Evolutionary conservation across 2,329 filamentous ascomycete species (phyloP), one percentile per base, ranked within the genome.

Genomic region (Colletotrichum echinochloae): DNA sequence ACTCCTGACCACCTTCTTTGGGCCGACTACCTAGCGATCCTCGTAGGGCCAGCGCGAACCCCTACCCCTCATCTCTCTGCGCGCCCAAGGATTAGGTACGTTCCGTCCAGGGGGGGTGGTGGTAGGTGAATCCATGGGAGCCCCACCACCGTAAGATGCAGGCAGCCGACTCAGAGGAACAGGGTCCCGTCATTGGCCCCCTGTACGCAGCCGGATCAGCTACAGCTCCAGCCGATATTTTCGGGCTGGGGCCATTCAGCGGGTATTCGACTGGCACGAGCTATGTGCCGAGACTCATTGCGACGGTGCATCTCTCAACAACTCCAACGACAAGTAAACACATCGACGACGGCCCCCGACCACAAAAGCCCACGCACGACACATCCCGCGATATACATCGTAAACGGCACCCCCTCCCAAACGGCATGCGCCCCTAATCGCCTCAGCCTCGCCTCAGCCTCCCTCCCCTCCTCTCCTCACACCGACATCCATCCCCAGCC

Each of bases 351-450:
- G 5, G 16, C 26, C 8, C 8, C 8, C 20, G 28, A 16, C 52
- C 41, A 37, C 9, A 44, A 26, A 28, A 28, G 51, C 18, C 5
- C 0, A 41, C 39, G 16, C 0, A 41, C 39, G 16, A 6, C 20
- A 23, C 20, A 20, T 28, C 11, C 16, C 39, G 11, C 9, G 18
- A 35, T 1, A 8, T 12, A 23, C 28, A 26, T 26, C 35, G 57
- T 8, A 12, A 12, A 37, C 59, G n/a, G 39, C 35, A 20, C 26
- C 5, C 11, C 14, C 49, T 16, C 12, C 39, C 16, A 41, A 44
- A 37, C 66, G 56, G 66, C 39, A 66, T 70, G 63, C 62, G 63
- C 64, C 51, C 35, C 35, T 61, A 51, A 70, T 56, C n/a, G 11
- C 33, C 37, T 33, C 37, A 14, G 26, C 30, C 55, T 7, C 30